Base-by-base conservation (phyloP, 345 rosid species). In the Euphorbia lathyris region DNA sequence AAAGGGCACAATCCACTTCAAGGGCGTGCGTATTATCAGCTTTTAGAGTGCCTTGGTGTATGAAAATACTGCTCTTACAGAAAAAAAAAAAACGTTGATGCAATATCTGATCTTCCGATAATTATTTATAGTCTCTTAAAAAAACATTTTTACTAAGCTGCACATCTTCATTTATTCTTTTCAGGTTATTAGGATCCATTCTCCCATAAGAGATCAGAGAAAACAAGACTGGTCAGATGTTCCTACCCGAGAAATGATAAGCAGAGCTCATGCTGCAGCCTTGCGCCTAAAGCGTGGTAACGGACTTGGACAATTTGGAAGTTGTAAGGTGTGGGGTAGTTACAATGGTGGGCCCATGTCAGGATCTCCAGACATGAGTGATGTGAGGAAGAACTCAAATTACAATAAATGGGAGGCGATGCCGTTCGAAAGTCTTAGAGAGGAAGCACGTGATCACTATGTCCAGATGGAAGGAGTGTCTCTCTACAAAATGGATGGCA, bases 1-100 rank as follows among this genome's bases (percentile, higher is more conserved):
- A 85, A 95, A 86, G 99, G 99, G 73, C 99, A 92, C 76, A 95
- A 88, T 83, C 99, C 98, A 53, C 97, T 95, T 57, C 98, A 95
- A 80, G 99, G 99, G 62, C 82, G 99, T 73, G 97, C 99, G 68
- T 95, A 95, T 74, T 92, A 95, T 81, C 99, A 90, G 75, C 94
- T 95, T 53, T 84, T 92, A 66, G 99, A 92, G 66, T 95, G 99
- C 84, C 96, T 95, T 65, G 99, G 98, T 69, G 99, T 95, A 95
- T 43, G 85, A 7, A 42, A 63, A 50, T 66, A 50, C 36, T 48
- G 30, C 40, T 38, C 57, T 20, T 53, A 34, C 48, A 16, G n/a
- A 22, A 22, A 19, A 47, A 6, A n/a, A n/a, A n/a, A n/a, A n/a
- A n/a, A n/a, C 17, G 48, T 13, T 57, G 19, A 40, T 69, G 43